Base-by-base conservation (phyloP, 352 stramenopile species). In the Phytopythium boreale region DNA sequence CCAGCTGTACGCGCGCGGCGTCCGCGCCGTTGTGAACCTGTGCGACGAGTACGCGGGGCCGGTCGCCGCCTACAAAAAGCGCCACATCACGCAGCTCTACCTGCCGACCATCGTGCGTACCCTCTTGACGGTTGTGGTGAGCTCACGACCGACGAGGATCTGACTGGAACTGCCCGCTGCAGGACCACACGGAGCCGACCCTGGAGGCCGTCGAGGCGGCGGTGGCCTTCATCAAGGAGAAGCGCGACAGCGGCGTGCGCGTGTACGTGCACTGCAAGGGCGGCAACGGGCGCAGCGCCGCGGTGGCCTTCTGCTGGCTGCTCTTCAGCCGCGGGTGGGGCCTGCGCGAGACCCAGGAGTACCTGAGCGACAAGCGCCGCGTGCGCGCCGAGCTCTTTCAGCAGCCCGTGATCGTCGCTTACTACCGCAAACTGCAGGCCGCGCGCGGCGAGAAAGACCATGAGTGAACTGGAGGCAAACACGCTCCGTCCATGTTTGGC, bases 261-360 rank as follows among this genome's bases (percentile, higher is more conserved):
- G 96, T 98, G n/a, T 98, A 98, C 64, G 93, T 99, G 52, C 96
- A 98, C 70, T 99, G 96, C 81, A 97, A 98, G 75, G 91, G 92
- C 39, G 96, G 96, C 39, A 96, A 98, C 66, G 96, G 96, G n/a
- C 84, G 96, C 56, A 97, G 83, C 34, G 95, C 92, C 29, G 92
- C 95, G 1, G 86, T 96, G 56, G 93, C 88, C 1, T 96, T 97
- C 65, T 97, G 90, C 55, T 98, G 93, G 93, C 67, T 98, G 8
- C 71, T 98, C 19, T 72, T 83, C 14, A 68, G 71, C 34, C 87
- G 86, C 60, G 77, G 77, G 15, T 88, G 90, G 71, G 92, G 87
- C 61, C 77, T 88, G 20, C 34, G 86, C 41, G 78, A 93, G 41
- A 75, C 96, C 6, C 96, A 98, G 68, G 67, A 87, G 59, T 93